Evolutionary conservation across 352 stramenopile species (phyloP), one percentile per base, ranked within the genome.

Genomic region (Phytopythium helicoides): DNA sequence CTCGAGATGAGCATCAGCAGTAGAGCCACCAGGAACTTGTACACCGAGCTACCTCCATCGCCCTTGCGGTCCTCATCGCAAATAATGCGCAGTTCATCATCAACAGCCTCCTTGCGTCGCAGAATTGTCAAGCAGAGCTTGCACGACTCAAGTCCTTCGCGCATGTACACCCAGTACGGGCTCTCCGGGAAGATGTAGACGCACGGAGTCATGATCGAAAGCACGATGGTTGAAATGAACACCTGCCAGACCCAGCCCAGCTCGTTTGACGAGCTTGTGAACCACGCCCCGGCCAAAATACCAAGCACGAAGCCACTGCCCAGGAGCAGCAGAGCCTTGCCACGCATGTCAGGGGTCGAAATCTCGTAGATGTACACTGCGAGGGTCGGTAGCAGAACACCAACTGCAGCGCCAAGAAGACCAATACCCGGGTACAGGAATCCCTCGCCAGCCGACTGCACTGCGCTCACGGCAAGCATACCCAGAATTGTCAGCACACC

Each of bases 311-410:
- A 91, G 19, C 81, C 79, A 57, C 84, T 62, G 15, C 79, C 83
- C 0, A 94, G 62, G 47, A 91, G 66, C 37, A 94, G 60, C 52
- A 94, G 50, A 37, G 80, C 78, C 64, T 92, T 92, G 51, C 80
- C 74, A 38, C 84, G 81, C 81, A 92, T 92, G 34, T 92, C 81
- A 8, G 70, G 76, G 36, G 84, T 92, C 12, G 84, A 89, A 41
- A 94, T 87, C 56, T 94, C 84, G 62, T 89, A 94, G 42, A 92
- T 89, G 65, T 94, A 94, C 41, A 89, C 80, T 21, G 80, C 68
- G 22, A 94, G 62, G 6, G 84, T 87, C 28, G 82, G 84, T 37
- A 92, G 35, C 19, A 94, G 51, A n/a, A 90, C 52, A 39, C 84
- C 84, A 1, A 89, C 64, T 0, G 77, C 67, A 15, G 54, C 58